Conservation (phyloP, 495 filamentous ascomycete species). For the Polyplosphaeria fusca region DNA sequence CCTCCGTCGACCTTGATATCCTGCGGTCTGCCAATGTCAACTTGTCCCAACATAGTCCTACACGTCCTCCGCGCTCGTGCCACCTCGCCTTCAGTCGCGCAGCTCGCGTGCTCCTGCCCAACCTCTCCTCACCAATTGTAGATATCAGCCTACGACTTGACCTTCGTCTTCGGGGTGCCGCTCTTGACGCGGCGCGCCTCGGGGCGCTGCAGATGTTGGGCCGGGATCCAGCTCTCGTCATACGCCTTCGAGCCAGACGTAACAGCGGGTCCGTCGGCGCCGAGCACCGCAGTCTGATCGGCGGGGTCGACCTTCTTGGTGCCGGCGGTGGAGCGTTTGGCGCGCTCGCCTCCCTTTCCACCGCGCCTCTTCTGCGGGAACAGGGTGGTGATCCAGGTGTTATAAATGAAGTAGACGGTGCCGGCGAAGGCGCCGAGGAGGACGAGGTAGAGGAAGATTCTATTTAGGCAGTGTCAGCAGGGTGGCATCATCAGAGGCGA, state of each 20-base stretch:
- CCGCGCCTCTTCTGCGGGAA: constrained; percentile 84
- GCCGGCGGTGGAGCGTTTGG: constrained; percentile 55
- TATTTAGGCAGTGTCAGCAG: background rate
- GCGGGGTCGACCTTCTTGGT: constrained; percentile 62
- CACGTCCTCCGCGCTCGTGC: background rate
- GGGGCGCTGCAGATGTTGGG: constrained; percentile 83
- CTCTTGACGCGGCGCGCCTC: constrained; percentile 67
- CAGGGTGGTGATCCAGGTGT: constrained; percentile 92
- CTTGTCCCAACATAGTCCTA: background rate
- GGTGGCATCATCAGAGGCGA: too few species aligned
- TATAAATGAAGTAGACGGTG: constrained; percentile 93
- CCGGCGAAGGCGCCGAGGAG: constrained; percentile 73
- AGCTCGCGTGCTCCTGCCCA: background rate
- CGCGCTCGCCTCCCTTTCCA: constrained; percentile 59
- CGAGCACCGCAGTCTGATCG: constrained; percentile 62
- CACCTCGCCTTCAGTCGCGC: too few species aligned
- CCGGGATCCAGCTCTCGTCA: constrained; percentile 95
- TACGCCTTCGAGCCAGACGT: constrained; percentile 68
- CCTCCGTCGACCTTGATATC: too few species aligned
- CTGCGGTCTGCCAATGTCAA: too few species aligned
- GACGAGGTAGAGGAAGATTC: constrained; percentile 96
- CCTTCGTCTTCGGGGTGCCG: constrained; percentile 56
- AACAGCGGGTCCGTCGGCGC: constrained; percentile 66
- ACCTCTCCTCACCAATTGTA: background rate
- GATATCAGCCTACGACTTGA: background rate